Evolutionary conservation across 305 asterid species (phyloP), one percentile per base, ranked within the genome.

Genomic region (Lippia alba): DNA sequence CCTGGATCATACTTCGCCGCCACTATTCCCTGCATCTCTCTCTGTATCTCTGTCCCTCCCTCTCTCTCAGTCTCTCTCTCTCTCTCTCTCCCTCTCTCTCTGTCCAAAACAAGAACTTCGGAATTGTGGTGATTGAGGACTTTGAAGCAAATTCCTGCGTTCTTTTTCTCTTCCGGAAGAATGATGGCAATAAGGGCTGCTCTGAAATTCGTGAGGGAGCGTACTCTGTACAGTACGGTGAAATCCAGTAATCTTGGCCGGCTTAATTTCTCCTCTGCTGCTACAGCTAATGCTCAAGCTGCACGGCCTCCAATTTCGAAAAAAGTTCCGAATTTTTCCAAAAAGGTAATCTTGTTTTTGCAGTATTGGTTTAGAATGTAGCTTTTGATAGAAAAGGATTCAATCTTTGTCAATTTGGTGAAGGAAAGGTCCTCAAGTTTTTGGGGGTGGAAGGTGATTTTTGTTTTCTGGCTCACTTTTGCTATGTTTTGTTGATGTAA

Each of bases 311-410:
- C 76, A 34, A 70, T 74, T 61, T 80, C 80, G 65, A 81, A 67
- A 60, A 88, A 77, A 76, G 58, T 84, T 75, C 94, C 95, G 75
- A 90, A 87, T 68, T 83, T 86, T 60, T 79, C 98, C 58, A 93
- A 80, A 77, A 92, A 87, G 87, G 97, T 87, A 40, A 49, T 34
- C 6, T 51, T 61, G 7, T 62, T 45, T 18, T 10, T 51, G 14
- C 60, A 64, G 33, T 39, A 4, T 20, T n/a, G 64, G 18, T 32
- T 56, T 24, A 24, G 30, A 0, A 20, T 75, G 61, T 36, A 57
- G 48, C 51, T 15, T 53, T 74, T 63, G 34, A 24, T 33, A 41
- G 57, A 49, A 50, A 24, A 40, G 49, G 24, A 12, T 69, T 61
- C 33, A 14, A 54, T 56, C 1, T 55, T 16, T 17, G 32, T 76